Evolutionary conservation across 1,139 yeast species (phyloP).

Genomic region (Nakaseomyces delphensis): DNA sequence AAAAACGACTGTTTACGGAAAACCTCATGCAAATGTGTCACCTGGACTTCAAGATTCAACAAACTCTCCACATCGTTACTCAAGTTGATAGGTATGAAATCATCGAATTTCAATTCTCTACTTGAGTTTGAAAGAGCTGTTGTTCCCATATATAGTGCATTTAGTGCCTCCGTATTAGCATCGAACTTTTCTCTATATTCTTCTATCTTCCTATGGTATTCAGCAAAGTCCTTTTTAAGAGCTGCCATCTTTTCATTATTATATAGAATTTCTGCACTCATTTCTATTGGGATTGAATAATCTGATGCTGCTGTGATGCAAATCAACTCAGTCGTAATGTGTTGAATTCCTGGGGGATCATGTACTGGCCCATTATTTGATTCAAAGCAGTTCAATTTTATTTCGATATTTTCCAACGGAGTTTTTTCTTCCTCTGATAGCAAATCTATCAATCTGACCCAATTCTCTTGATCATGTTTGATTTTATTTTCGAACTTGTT

Average conservation of each 20-base stretch:
- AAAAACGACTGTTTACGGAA: slow-evolving; percentile 19
- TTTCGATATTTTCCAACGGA: slow-evolving; percentile 21
- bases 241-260: slow-evolving; percentile 13
- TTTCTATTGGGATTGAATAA: slow-evolving; percentile 29
- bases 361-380: slow-evolving; percentile 19
- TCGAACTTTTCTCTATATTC: slow-evolving; percentile 14
- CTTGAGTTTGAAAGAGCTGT: slow-evolving; percentile 10
- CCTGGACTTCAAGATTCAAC: slow-evolving; percentile 16
- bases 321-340: slow-evolving; percentile 19
- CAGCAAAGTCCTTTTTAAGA: slow-evolving; percentile 12
- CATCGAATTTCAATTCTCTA: slow-evolving; percentile 17
- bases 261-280: slow-evolving; percentile 24
- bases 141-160: slow-evolving; percentile 13
- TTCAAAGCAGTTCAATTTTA: slow-evolving; percentile 25
- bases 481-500: slow-evolving; percentile 22
- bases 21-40: slow-evolving; percentile 14
- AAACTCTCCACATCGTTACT: slow-evolving; percentile 21
- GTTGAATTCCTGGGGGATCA: slow-evolving; percentile 23
- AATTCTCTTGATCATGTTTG: slow-evolving; percentile 23
- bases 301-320: slow-evolving; percentile 27
- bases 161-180: slow-evolving; percentile 13
- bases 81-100: slow-evolving; percentile 19
- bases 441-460: slow-evolving; percentile 22
- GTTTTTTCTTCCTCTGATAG: slow-evolving; percentile 23
- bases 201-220: slow-evolving; percentile 12